Conservation (phyloP, 2,329 filamentous ascomycete species). For the Zymoseptoria brevis region DNA sequence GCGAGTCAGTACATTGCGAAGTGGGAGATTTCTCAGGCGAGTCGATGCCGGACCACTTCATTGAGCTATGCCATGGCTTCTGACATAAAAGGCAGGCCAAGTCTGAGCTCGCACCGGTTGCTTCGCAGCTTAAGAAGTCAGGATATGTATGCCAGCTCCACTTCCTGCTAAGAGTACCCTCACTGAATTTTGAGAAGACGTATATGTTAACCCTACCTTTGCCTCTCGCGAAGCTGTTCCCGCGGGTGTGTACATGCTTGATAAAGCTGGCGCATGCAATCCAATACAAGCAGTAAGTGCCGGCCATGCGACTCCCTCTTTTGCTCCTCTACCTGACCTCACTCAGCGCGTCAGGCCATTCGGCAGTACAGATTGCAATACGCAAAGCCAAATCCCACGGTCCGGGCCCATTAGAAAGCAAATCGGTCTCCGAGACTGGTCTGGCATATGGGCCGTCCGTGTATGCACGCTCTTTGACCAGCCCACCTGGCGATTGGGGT, state of each 20-base stretch:
- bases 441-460: constrained; percentile 37
- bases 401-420: constrained; percentile 41
- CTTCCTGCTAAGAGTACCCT: not conserved
- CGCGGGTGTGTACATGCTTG: constrained; percentile 36
- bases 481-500: constrained; percentile 38
- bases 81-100: not conserved
- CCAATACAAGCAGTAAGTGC: constrained; percentile 8
- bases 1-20: constrained; percentile 5
- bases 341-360: not conserved
- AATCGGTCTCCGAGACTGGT: constrained; percentile 26
- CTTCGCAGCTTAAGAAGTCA: constrained; percentile 42
- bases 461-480: constrained; percentile 28
- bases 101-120: constrained; percentile 28
- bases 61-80: not conserved
- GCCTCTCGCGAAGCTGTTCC: constrained; percentile 8
- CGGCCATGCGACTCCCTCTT: not conserved
- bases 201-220: constrained; percentile 17
- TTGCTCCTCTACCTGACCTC: not conserved
- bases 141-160: constrained; percentile 35
- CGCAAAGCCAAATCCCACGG: constrained; percentile 45
- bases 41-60: not conserved
- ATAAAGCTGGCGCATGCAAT: constrained; percentile 34
- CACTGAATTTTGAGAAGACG: constrained; percentile 2
- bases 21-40: not conserved
- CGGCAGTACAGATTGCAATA: constrained; percentile 4